These are phyloP conservation scores for Kwoniella shandongensis DNA, from an alignment of 768 basidiomycete species.

Conservation along the genomic window DNA sequence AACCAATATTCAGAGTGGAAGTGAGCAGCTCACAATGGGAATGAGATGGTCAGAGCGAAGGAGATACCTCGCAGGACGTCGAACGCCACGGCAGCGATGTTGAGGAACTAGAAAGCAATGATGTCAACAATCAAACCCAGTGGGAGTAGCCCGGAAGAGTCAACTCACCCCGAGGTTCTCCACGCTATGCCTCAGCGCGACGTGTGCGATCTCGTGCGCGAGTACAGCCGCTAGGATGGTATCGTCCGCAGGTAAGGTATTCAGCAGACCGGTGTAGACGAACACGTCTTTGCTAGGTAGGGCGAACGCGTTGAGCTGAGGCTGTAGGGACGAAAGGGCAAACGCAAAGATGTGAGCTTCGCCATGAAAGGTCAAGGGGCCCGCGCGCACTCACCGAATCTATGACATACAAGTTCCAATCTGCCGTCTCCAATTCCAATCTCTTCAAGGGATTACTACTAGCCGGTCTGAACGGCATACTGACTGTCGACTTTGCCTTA, in stretches of 20 bases:
- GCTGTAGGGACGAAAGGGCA: conserved; percentile 25
- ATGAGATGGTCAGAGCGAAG: conserved; percentile 56
- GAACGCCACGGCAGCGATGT: conserved; percentile 56
- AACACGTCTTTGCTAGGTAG: conserved; percentile 57
- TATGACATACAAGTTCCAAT: conserved; percentile 57
- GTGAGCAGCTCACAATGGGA: conserved; percentile 55
- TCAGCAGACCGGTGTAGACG: conserved; percentile 56
- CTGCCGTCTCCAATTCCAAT: conserved; percentile 48
- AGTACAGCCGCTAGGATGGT: conserved; percentile 56
- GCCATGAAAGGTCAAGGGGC: too few species aligned
- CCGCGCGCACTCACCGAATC: conserved; percentile 51
- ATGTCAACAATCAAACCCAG: conserved; percentile 3
- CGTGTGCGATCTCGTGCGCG: conserved; percentile 56
- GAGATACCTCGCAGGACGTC: conserved; percentile 57
- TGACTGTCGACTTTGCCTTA: conserved; percentile 41
- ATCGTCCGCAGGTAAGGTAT: conserved; percentile 54
- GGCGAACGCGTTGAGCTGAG: conserved; percentile 56
- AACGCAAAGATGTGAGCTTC: too few species aligned
- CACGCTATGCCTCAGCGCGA: conserved; percentile 56
- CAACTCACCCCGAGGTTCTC: conserved; percentile 55
- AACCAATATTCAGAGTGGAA: too few species aligned
- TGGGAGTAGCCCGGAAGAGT: not conserved
- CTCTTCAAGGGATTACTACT: conserved; percentile 56
- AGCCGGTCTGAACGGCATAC: conserved; percentile 55
- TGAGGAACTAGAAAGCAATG: conserved; percentile 51